These are phyloP conservation scores for Trypanosomatidae sp. DNA, from an alignment of 208 protist genomes.

Conservation along the genomic window DNA sequence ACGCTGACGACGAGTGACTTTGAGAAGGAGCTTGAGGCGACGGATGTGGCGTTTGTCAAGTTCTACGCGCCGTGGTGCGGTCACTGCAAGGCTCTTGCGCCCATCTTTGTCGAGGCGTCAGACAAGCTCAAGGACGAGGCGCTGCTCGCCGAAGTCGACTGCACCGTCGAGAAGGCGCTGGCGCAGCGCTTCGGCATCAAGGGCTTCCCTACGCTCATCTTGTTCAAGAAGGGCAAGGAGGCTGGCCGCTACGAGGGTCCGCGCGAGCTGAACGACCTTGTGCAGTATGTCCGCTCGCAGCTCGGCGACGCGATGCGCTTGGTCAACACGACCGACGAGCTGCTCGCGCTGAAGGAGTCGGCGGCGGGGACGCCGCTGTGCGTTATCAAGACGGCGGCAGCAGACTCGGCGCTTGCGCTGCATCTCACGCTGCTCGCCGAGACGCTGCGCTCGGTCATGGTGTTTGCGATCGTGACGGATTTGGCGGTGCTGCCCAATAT, in stretches of 20 bases:
- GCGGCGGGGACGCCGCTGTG: conserved; percentile 17
- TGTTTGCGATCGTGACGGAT: conserved; percentile 51
- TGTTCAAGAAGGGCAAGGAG: conserved; percentile 70
- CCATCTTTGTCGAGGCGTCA: conserved; percentile 71
- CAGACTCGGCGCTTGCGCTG: conserved; percentile 17
- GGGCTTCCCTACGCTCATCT: conserved; percentile 69
- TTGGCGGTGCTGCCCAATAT: conserved; percentile 19
- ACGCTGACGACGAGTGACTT: conserved; percentile 48
- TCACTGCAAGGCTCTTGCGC: conserved; percentile 90
- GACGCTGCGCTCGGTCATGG: conserved; percentile 19
- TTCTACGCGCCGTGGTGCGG: conserved; percentile 94
- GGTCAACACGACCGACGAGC: conserved; percentile 18
- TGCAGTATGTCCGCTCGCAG: conserved; percentile 43
- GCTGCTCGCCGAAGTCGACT: conserved; percentile 72
- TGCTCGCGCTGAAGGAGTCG: conserved; percentile 56
- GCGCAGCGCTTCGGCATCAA: conserved; percentile 41
- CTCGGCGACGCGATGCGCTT: conserved; percentile 21
- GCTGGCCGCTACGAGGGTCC: conserved; percentile 44
- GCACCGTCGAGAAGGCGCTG: conserved; percentile 53
- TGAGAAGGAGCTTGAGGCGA: conserved; percentile 20
- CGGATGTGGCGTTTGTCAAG: conserved; percentile 73
- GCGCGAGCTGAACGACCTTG: conserved; percentile 37
- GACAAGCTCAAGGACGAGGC: conserved; percentile 28
- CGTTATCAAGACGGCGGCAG: conserved; percentile 32
- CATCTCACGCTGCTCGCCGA: conserved; percentile 15